These are phyloP conservation scores for Bryopsis sp. DNA, from an alignment of 139 green algal genomes.

Conservation along the genomic window DNA sequence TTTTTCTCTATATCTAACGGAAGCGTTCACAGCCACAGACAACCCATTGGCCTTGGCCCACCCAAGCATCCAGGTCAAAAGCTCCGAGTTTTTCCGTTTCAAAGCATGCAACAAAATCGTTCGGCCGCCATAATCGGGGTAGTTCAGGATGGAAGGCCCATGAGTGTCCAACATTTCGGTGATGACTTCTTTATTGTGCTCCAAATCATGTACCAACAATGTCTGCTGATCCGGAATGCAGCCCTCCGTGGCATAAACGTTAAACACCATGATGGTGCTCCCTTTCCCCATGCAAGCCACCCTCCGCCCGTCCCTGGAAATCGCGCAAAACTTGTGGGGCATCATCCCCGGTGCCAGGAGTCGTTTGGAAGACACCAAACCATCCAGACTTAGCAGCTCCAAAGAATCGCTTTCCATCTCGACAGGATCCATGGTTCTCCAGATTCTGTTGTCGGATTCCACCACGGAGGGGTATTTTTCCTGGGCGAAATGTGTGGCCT, in stretches of 20 bases:
- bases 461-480: no score
- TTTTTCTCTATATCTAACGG: no score
- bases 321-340: not conserved
- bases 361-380: not conserved
- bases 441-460: no score
- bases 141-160: conserved; percentile 12
- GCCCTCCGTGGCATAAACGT: not conserved
- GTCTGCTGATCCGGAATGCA: conserved; percentile 12
- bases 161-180: not conserved
- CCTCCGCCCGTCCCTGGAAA: conserved; percentile 8
- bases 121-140: not conserved
- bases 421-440: no score
- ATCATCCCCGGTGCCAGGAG: not conserved
- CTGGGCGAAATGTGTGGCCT: no score
- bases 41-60: conserved; percentile 2
- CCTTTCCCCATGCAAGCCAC: conserved; percentile 5
- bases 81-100: not conserved
- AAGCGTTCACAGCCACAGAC: no score
- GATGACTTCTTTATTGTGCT: not conserved
- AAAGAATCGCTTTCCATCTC: not conserved
- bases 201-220: not conserved
- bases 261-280: conserved; percentile 1
- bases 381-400: not conserved
- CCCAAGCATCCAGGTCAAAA: not conserved
- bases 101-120: conserved; percentile 6